Base-by-base conservation (phyloP, 805 yeast species). In the Yarrowia sp. region DNA sequence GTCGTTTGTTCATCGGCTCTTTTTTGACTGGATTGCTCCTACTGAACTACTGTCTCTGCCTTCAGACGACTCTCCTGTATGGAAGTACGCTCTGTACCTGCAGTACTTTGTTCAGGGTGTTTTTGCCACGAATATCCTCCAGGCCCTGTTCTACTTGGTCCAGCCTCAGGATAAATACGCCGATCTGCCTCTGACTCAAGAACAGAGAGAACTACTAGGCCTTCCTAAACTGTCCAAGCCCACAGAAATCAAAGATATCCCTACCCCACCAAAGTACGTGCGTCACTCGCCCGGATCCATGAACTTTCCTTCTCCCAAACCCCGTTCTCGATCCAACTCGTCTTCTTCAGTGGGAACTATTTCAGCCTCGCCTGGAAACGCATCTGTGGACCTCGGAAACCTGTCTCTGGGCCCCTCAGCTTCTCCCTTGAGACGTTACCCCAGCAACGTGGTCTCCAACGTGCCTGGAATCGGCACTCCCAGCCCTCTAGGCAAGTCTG, bases 1-100 rank as follows among this genome's bases (percentile, higher is more conserved):
- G 80, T 88, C 69, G 91, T 92, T 8, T 85, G 82, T 69, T 84
- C 80, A 33, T 2, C 42, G 51, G 4, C 41, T 58, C 15, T 42
- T 43, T 10, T 39, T 14, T 22, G 64, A 58, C 35, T 58, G 50
- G 64, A 32, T 58, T 9, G 41, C 41, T 2, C 50, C 64, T 14
- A 6, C 3, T n/a, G 43, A 44, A 7, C 33, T 43, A 8, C 1
- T 43, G 5, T 4, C 6, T 14, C 51, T 58, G 6, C 50, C 61
- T 4, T 8, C 45, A 15, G 61, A 55, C 42, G 61, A 55, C 18
- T 55, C 47, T 2, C 45, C 28, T 8, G 8, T 7, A 39, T 43
- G 50, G 50, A 44, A 18, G 7, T 43, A 43, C 14, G 6, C 14
- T 3, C 18, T 35, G 8, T 58, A 58, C 33, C 36, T 33, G 33